Conservation (phyloP, 805 yeast species). For the Isabelozyma heimii region DNA sequence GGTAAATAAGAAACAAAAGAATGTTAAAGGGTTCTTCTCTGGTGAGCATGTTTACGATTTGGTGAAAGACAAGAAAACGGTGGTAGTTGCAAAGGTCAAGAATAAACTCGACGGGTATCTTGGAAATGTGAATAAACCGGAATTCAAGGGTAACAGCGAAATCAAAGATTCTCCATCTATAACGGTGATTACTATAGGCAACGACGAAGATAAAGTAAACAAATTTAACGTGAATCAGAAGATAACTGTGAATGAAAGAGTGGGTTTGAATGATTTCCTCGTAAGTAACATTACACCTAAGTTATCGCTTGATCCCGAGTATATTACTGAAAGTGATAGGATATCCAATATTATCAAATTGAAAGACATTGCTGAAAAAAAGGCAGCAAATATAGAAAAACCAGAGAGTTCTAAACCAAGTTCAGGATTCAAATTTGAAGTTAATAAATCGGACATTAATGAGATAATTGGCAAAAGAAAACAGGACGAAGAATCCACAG, state of each 20-base stretch:
- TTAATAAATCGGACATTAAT: constrained; percentile 25
- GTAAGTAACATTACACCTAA: constrained; percentile 9
- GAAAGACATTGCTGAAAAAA: constrained; percentile 15
- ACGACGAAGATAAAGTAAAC: constrained; percentile 1
- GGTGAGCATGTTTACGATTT: constrained; percentile 38
- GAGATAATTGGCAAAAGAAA: constrained; percentile 18
- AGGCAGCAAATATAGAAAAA: neutral
- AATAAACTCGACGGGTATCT: constrained; percentile 30
- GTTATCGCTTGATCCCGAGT: constrained; percentile 25
- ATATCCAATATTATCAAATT: constrained; percentile 28
- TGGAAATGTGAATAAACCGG: constrained; percentile 31
- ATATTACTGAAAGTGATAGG: constrained; percentile 19
- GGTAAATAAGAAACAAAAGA: constrained; percentile 13
- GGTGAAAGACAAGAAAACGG: constrained; percentile 8
- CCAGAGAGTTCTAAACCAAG: constrained; percentile 24
- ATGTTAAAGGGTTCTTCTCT: constrained; percentile 23
- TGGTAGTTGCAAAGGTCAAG: constrained; percentile 5
- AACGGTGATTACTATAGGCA: neutral
- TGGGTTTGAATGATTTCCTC: constrained; percentile 16
- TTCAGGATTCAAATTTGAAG: constrained; percentile 35
- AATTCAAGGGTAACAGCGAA: constrained; percentile 12
- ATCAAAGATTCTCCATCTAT: neutral
- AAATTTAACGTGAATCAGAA: constrained; percentile 7
- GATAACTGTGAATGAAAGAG: constrained; percentile 12
- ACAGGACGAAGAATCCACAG: neutral